These are phyloP conservation scores for Podospora bellae-mahoneyi DNA, from an alignment of 495 filamentous ascomycete species.

Conservation along the genomic window DNA sequence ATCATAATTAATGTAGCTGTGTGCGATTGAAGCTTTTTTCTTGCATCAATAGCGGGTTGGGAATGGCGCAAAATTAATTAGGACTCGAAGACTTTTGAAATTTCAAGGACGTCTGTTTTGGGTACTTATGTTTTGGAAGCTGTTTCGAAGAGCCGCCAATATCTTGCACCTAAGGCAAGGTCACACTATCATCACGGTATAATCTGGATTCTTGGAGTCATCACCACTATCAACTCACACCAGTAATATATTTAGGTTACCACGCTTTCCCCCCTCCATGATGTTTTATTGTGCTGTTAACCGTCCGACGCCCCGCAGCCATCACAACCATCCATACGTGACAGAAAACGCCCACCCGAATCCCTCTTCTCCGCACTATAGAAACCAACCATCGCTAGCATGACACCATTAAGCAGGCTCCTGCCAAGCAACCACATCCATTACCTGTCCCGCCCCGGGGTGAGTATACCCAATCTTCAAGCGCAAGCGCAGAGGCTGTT, in stretches of 20 bases:
- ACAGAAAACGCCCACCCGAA: neutral
- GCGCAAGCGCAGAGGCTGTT: slow-evolving; percentile 65
- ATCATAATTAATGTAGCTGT: neutral
- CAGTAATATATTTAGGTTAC: neutral
- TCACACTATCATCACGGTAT: too few species aligned
- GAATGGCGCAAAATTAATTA: neutral
- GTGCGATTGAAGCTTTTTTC: slow-evolving; percentile 16
- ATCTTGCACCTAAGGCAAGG: too few species aligned
- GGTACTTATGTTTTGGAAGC: too few species aligned
- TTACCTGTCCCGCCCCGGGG: slow-evolving; percentile 63
- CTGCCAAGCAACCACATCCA: slow-evolving; percentile 94
- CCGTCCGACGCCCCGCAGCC: slow-evolving; percentile 10
- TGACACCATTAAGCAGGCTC: slow-evolving; percentile 56
- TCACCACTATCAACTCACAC: neutral
- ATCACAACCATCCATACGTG: neutral
- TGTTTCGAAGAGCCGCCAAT: too few species aligned
- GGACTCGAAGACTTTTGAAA: neutral
- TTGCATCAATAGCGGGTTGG: slow-evolving; percentile 1
- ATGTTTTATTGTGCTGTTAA: slow-evolving; percentile 14
- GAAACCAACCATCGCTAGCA: neutral
- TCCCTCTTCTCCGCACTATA: neutral
- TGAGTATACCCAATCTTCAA: slow-evolving; percentile 78
- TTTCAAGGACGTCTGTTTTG: neutral
- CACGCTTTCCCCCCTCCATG: neutral
- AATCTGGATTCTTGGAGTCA: neutral